Base-by-base conservation (phyloP, 257 asterid genomes). In the Solanum chiquidenum region DNA sequence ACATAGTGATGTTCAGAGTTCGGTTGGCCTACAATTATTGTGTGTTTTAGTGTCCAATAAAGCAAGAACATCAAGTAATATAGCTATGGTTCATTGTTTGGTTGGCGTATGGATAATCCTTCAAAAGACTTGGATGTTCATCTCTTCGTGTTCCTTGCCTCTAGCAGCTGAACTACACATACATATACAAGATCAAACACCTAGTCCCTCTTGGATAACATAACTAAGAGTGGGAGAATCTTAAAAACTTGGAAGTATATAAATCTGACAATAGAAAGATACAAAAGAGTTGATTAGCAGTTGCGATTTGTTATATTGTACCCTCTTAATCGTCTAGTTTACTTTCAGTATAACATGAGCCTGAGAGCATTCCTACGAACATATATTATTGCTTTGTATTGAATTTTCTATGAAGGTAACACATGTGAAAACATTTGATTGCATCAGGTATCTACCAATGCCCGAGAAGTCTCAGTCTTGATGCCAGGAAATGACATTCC, bases 401-500 rank as follows among this genome's bases (percentile, higher is more conserved):
- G 33, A n/a, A 12, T 25, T 38, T 31, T 71, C 77, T 31, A 9
- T 34, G 80, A 16, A n/a, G 12, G 21, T 76, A 3, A 44, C 29
- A 5, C 55, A 21, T 27, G 64, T 80, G 21, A 16, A 27, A 80
- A 46, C 18, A 2, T 46, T 5, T 80, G 27, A 3, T 46, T 66
- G 80, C 25, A 89, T 90, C 94, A 95, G 98, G 92, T 94, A 90
- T 90, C 91, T 7, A 89, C 92, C 60, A 94, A 93, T 87, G 93
- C 95, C 20, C 76, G 87, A 55, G 98, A 94, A 9, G 95, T 94
- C 6, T 94, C 98, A 3, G 98, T 95, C 12, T 77, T 95, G 83
- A 95, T 95, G 98, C 96, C 98, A 0, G 98, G 98, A 85, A 95
- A 95, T 85, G 90, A 79, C 80, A 90, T 88, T 29, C 98, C 98